Evolutionary conservation across 2,329 filamentous ascomycete species (phyloP), one percentile per base, ranked within the genome.

Genomic region (Sordariomycetes sp.): DNA sequence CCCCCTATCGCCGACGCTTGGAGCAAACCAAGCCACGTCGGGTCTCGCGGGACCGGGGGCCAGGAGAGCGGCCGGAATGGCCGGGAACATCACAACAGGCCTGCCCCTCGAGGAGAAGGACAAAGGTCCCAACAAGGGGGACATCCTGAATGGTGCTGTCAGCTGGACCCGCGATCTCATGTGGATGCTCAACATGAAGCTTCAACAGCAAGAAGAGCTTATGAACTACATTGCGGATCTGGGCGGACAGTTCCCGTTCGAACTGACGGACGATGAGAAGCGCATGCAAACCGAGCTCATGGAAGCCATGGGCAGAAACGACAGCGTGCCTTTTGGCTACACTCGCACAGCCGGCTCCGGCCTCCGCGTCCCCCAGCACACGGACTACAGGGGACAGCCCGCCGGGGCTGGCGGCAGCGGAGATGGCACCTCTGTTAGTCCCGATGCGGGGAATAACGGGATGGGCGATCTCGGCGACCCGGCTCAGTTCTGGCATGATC

Each of bases 51-150:
- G 90, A 18, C 89, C 89, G 25, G 89, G 86, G 62, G 91, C 90
- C 48, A 83, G 91, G 62, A 85, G 92, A 62, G 91, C 91, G 34
- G 83, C 87, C 35, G 79, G 78, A n/a, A 72, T 71, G 7, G 79
- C 85, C 7, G 88, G 88, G 43, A 95, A 89, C 68, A 97, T 97
- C 66, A 96, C 91, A 6, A 93, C 93, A 63, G 91, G 92, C 16
- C 80, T 97, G 34, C 93, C 94, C 0, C 82, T 96, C 40, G 94
- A 99, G 66, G 94, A 97, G 64, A 97, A 97, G 71, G 94, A 99
- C 74, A 97, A 97, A 70, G 94, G 94, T 0, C 94, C 94, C 6
- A 97, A 97, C 78, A 99, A 99, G 75, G 94, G 94, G 54, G 94
- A 99, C 66, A 97, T 99, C 60, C 86, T 99, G 65, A 97, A 97